phyloP scores from a whole-genome alignment of 371 early-diverging fungal species.

The Sporodiniella umbellata region DNA sequence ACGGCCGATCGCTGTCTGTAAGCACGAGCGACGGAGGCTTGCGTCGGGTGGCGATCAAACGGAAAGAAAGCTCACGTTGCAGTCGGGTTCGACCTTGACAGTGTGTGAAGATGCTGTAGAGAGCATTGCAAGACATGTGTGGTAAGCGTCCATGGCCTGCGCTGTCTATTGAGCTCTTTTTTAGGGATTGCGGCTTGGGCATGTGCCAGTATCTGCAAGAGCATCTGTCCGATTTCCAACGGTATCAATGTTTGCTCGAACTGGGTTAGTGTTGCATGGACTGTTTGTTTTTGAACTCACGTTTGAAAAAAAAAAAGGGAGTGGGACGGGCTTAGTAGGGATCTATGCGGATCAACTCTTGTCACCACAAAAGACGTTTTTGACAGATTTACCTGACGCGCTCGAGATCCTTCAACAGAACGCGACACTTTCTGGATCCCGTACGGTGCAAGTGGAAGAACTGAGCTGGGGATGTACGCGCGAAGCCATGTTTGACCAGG shows the following conservation, averaged over 20 bases:
- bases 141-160: constrained; percentile 25
- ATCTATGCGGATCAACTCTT: constrained; percentile 34
- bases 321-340: constrained; percentile 49
- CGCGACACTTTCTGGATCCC: constrained; percentile 7
- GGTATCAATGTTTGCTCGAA: constrained; percentile 19
- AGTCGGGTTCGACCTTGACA: background rate
- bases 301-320: constrained; percentile 18
- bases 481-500: constrained; percentile 4
- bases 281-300: too few species aligned
- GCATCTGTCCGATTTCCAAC: background rate
- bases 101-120: constrained; percentile 39
- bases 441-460: constrained; percentile 11
- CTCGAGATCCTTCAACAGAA: constrained; percentile 36
- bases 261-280: too few species aligned
- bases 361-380: constrained; percentile 14
- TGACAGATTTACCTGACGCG: constrained; percentile 44
- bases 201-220: constrained; percentile 29
- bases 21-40: constrained; percentile 9
- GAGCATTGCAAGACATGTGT: constrained; percentile 46
- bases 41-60: constrained; percentile 29
- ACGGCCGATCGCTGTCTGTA: constrained; percentile 11
- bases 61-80: constrained; percentile 8
- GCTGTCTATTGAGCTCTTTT: background rate
- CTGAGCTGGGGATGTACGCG: constrained; percentile 31
- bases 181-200: constrained; percentile 44